These are phyloP conservation scores for Oenanthe javanica DNA, from an alignment of 140 eudicot species.

Conservation along the genomic window DNA sequence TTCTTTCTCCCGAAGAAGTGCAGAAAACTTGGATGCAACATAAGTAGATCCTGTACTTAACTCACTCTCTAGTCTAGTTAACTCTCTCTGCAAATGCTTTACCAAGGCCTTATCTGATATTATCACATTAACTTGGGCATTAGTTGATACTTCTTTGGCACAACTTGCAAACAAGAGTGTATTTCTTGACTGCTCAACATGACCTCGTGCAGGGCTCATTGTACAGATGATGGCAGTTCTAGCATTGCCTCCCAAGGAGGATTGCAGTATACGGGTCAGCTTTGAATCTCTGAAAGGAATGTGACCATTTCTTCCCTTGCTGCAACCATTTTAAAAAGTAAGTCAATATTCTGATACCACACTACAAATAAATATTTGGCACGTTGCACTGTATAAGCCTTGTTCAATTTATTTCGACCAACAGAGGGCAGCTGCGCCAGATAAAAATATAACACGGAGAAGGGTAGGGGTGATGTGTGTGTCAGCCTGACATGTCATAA, in stretches of 20 bases:
- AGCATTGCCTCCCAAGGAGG: constrained; percentile 91
- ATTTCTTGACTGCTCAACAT: constrained; percentile 94
- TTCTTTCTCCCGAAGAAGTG: constrained; percentile 62
- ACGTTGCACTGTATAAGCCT: not conserved
- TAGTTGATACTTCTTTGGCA: constrained; percentile 92
- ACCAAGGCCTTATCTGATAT: constrained; percentile 92
- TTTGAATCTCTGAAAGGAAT: constrained; percentile 92
- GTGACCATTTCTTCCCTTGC: constrained; percentile 85
- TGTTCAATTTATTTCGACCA: not conserved
- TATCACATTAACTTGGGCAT: constrained; percentile 75
- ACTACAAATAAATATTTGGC: not conserved
- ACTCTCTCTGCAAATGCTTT: constrained; percentile 82
- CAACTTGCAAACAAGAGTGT: constrained; percentile 95
- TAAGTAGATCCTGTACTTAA: constrained; percentile 34
- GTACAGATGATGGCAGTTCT: constrained; percentile 96
- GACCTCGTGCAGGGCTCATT: constrained; percentile 94
- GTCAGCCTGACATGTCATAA: not conserved
- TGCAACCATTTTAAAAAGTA: constrained; percentile 22
- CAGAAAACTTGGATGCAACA: constrained; percentile 26
- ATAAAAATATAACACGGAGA: not conserved
- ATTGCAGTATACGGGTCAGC: constrained; percentile 90
- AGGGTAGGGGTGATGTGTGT: not conserved
- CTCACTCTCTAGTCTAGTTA: constrained; percentile 77
- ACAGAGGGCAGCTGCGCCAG: not conserved
- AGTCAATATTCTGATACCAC: not conserved